Conservation (phyloP, 208 protist species). For the Phytomonas francai region DNA sequence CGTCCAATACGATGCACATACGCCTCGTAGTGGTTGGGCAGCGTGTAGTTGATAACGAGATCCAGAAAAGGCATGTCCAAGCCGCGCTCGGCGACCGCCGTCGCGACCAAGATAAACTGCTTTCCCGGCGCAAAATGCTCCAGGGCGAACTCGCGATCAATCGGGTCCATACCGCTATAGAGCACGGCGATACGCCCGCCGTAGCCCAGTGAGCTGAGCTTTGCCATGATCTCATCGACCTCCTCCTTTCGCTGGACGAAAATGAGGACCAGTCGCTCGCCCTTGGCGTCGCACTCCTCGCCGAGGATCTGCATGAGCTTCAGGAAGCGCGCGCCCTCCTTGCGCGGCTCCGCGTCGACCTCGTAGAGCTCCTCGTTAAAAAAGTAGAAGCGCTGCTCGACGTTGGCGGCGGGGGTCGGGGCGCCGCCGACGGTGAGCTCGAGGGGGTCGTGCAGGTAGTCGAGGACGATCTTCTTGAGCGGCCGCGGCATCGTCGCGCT, state of each 20-base stretch:
- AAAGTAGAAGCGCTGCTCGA: conserved; percentile 87
- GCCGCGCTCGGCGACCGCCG: conserved; percentile 81
- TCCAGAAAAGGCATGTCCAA: conserved; percentile 97
- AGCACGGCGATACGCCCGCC: conserved; percentile 66
- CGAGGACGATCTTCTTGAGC: conserved; percentile 66
- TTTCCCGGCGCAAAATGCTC: conserved; percentile 78
- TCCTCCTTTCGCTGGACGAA: conserved; percentile 89
- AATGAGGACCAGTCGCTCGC: conserved; percentile 77
- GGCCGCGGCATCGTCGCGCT: conserved; percentile 89
- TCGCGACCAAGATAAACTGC: conserved; percentile 88
- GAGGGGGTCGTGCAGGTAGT: conserved; percentile 67
- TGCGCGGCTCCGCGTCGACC: conserved; percentile 33
- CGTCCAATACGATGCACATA: conserved; percentile 97
- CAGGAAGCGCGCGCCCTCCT: conserved; percentile 62
- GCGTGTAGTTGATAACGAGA: conserved; percentile 99
- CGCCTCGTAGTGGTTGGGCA: conserved; percentile 97
- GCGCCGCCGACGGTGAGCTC: conserved; percentile 86
- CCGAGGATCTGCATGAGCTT: conserved; percentile 83
- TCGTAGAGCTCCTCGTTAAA: conserved; percentile 86
- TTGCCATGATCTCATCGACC: conserved; percentile 80
- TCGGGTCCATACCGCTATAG: conserved; percentile 88
- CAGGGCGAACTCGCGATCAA: conserved; percentile 86
- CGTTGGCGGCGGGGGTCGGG: conserved; percentile 75
- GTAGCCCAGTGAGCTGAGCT: conserved; percentile 73
- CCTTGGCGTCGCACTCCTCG: conserved; percentile 49